phyloP scores from a whole-genome alignment of 1,284 basidiomycete genomes.

The Mycena sp. region DNA sequence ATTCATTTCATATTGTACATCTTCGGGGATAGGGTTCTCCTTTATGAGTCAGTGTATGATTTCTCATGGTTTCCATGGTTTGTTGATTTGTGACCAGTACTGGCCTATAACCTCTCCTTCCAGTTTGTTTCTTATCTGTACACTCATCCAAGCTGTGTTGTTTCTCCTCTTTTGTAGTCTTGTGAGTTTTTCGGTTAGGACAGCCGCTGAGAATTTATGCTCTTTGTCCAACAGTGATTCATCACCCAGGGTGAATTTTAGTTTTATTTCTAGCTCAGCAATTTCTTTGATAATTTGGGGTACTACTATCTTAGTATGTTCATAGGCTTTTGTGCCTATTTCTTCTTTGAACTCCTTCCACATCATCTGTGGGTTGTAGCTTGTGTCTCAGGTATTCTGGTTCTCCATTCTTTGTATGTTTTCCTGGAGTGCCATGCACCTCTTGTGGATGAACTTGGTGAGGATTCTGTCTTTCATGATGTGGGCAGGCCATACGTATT shows the following conservation, averaged over 20 bases:
- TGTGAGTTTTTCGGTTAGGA: neutral
- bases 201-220: neutral
- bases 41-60: neutral
- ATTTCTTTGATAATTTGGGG: neutral
- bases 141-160: too few relatives aligned
- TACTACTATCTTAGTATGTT: neutral
- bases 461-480: too few relatives aligned
- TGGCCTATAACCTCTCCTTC: neutral
- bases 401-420: neutral
- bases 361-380: neutral
- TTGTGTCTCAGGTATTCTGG: neutral
- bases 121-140: neutral
- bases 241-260: neutral
- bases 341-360: neutral
- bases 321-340: neutral
- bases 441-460: too few relatives aligned
- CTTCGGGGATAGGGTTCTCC: constrained; percentile 16
- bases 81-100: neutral
- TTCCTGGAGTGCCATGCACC: neutral
- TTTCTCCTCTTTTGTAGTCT: neutral
- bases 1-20: neutral
- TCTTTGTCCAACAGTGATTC: neutral
- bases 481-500: too few relatives aligned
- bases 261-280: neutral
- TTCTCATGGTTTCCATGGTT: neutral